Evolutionary conservation across 176 grass and related monocot genomes (phyloP).

Genomic region (Carex pumila): DNA sequence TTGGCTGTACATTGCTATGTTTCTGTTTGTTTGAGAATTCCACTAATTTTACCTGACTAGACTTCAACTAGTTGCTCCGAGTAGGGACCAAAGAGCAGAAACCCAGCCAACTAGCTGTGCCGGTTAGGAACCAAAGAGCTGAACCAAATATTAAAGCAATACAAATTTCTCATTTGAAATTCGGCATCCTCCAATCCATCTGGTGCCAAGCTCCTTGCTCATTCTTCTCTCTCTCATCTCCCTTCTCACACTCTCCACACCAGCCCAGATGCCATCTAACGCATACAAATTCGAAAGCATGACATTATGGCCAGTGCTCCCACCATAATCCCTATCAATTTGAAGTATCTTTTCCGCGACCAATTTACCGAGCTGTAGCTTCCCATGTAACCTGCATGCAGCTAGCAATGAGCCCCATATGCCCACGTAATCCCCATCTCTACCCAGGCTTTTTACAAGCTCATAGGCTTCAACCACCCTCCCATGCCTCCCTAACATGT

Average conservation of each 20-base stretch:
- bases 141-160: not conserved
- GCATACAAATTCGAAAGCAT: slow-evolving; percentile 61
- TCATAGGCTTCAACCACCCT: slow-evolving; percentile 73
- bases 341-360: slow-evolving; percentile 48
- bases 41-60: not conserved
- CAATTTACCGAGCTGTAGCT: slow-evolving; percentile 48
- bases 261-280: slow-evolving; percentile 57
- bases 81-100: not conserved
- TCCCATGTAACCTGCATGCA: slow-evolving; percentile 62
- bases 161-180: slow-evolving; percentile 14
- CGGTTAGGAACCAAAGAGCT: not conserved
- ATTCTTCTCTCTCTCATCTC: slow-evolving; percentile 68
- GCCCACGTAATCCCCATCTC: slow-evolving; percentile 49
- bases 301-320: slow-evolving; percentile 50
- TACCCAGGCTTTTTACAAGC: slow-evolving; percentile 56
- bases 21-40: not conserved
- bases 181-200: slow-evolving; percentile 49
- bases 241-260: slow-evolving; percentile 64
- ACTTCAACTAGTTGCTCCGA: not conserved
- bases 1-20: not conserved
- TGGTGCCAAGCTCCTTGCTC: slow-evolving; percentile 48
- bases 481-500: slow-evolving; percentile 62
- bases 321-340: slow-evolving; percentile 52
- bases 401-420: slow-evolving; percentile 84
- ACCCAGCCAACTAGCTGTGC: too few species aligned